A percentile compares a stretch with the other conserved stretches of the same genome.
Conservation (phyloP, 179 eudicot genomes). For the Patellifolia procumbens region DNA sequence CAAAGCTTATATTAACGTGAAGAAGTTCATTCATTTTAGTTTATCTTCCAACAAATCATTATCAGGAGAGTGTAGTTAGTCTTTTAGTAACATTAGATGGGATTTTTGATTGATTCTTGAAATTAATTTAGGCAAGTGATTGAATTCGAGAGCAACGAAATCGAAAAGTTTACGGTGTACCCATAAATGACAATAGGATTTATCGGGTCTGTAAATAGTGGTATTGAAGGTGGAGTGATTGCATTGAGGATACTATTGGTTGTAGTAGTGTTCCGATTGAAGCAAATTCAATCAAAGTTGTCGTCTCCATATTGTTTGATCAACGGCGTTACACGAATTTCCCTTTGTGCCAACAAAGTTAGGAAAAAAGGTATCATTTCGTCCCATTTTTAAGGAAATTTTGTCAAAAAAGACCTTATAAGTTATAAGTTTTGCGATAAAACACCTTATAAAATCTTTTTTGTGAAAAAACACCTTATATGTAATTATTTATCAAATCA, state of each 20-base stretch:
- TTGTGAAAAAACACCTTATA: too few species aligned
- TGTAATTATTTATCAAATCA: neutral
- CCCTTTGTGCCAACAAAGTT: slow-evolving; percentile 31
- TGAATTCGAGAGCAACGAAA: neutral
- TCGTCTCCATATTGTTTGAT: slow-evolving; percentile 30
- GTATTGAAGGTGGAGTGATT: slow-evolving; percentile 26
- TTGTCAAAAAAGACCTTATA: too few species aligned
- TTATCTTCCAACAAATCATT: too few species aligned
- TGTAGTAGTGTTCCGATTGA: neutral
- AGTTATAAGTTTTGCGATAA: too few species aligned
- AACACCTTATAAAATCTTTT: too few species aligned
- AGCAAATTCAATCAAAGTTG: slow-evolving; percentile 21
- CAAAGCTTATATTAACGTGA: neutral
- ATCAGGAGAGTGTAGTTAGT: neutral
- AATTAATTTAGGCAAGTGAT: neutral
- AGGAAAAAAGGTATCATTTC: slow-evolving; percentile 21
- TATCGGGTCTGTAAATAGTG: slow-evolving; percentile 32
- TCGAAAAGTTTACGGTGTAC: slow-evolving; percentile 20
- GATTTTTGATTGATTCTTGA: neutral
- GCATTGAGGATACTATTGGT: slow-evolving; percentile 21
- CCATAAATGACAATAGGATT: slow-evolving; percentile 41
- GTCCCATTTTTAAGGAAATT: too few species aligned
- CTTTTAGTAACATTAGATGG: neutral
- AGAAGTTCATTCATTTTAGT: too few species aligned
- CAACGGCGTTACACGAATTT: slow-evolving; percentile 4